Conservation (phyloP, 805 yeast species). For the Starmerella kuoi region DNA sequence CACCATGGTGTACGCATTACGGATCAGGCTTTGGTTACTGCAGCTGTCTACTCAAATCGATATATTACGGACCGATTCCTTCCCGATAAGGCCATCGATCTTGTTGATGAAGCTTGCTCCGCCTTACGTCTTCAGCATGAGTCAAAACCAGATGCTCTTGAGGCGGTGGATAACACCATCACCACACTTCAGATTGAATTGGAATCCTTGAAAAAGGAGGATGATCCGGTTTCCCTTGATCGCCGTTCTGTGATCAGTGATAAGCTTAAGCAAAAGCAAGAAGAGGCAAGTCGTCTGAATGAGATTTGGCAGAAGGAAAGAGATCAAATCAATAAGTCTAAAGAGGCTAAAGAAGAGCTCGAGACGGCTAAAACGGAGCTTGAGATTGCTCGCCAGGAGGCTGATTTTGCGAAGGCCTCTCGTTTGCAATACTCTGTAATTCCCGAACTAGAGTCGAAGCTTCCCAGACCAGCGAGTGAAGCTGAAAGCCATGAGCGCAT, state of each 20-base stretch:
- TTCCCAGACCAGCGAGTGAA: constrained; percentile 40
- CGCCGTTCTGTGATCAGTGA: constrained; percentile 62
- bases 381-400: constrained; percentile 70
- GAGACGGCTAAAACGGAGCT: constrained; percentile 76
- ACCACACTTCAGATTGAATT: constrained; percentile 93
- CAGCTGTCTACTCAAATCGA: constrained; percentile 79
- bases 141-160: constrained; percentile 90
- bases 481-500: constrained; percentile 27
- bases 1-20: constrained; percentile 95
- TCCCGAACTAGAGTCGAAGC: constrained; percentile 59
- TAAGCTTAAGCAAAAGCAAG: constrained; percentile 49
- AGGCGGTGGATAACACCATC: constrained; percentile 71
- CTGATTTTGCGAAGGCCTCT: constrained; percentile 80
- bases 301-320: constrained; percentile 80
- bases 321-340: constrained; percentile 60
- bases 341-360: constrained; percentile 64
- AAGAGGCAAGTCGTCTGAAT: constrained; percentile 59
- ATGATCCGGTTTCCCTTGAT: constrained; percentile 70
- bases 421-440: constrained; percentile 77
- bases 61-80: constrained; percentile 82
- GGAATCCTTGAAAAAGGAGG: constrained; percentile 86
- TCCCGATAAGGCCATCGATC: constrained; percentile 94
- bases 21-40: constrained; percentile 86
- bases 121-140: constrained; percentile 90
- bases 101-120: constrained; percentile 95